These are phyloP conservation scores for Fusarium liriodendri DNA, from an alignment of 2,329 filamentous ascomycete species.

Conservation along the genomic window DNA sequence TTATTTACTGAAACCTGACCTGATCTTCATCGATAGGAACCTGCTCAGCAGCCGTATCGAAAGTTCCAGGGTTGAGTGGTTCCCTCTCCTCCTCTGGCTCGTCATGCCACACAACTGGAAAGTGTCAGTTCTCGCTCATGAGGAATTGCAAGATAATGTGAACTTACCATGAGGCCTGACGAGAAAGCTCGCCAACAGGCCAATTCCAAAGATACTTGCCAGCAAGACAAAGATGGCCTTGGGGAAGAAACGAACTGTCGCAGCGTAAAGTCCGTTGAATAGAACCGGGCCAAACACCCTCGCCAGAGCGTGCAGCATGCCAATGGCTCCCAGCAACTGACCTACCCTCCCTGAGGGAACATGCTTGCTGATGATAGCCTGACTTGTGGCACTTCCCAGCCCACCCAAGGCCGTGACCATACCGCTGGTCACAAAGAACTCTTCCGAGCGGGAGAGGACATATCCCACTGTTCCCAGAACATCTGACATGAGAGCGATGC, in stretches of 20 bases:
- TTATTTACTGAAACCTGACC: slow-evolving; percentile 39
- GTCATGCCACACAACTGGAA: slow-evolving; percentile 50
- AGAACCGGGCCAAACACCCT: slow-evolving; percentile 82
- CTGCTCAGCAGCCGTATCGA: slow-evolving; percentile 18
- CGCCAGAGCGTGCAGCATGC: slow-evolving; percentile 84
- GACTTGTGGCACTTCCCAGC: slow-evolving; percentile 85
- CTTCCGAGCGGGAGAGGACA: slow-evolving; percentile 69
- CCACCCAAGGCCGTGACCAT: slow-evolving; percentile 82
- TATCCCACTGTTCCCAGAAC: slow-evolving; percentile 82
- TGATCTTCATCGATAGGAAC: slow-evolving; percentile 44
- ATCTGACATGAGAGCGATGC: slow-evolving; percentile 80
- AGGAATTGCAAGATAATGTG: neutral
- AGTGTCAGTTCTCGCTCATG: slow-evolving; percentile 22
- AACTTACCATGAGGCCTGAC: slow-evolving; percentile 79
- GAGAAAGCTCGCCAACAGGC: slow-evolving; percentile 75
- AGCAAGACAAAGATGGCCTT: slow-evolving; percentile 88
- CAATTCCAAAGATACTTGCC: slow-evolving; percentile 71
- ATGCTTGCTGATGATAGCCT: slow-evolving; percentile 89
- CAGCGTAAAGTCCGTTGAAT: slow-evolving; percentile 88
- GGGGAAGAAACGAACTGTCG: slow-evolving; percentile 81
- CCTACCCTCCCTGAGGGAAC: slow-evolving; percentile 85
- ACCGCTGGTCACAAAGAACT: slow-evolving; percentile 77
- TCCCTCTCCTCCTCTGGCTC: slow-evolving; percentile 39
- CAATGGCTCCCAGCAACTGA: slow-evolving; percentile 88
- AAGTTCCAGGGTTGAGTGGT: slow-evolving; percentile 29